Evolutionary conservation across 768 basidiomycete species (phyloP).

Genomic region (Mycena latifolia): DNA sequence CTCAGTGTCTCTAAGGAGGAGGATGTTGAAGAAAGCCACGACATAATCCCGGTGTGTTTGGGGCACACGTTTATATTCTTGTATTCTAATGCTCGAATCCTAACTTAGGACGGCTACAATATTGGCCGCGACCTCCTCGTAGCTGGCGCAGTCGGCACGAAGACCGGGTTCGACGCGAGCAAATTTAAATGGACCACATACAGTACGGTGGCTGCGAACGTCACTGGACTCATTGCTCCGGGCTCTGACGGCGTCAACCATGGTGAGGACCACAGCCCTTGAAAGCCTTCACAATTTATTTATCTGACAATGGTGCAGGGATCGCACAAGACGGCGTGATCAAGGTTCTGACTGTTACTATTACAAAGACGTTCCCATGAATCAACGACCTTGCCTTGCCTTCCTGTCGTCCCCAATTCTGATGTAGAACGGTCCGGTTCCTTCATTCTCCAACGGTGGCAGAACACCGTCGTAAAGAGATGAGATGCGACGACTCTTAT

Average conservation of each 20-base stretch:
- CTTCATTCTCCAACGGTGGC: too few relatives aligned
- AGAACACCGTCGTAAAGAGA: too few relatives aligned
- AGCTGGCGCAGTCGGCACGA: conserved; percentile 46
- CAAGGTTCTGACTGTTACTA: conserved; percentile 56
- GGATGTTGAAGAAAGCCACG: conserved; percentile 48
- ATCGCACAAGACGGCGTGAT: conserved; percentile 62
- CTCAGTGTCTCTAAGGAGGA: conserved; percentile 59
- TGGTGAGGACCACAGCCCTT: conserved; percentile 44
- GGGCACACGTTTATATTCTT: too few relatives aligned
- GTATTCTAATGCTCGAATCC: too few relatives aligned
- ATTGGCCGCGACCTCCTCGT: conserved; percentile 58
- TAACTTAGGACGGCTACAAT: conserved; percentile 62
- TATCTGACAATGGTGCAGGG: conserved; percentile 42
- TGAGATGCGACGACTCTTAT: too few relatives aligned
- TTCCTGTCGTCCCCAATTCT: too few relatives aligned
- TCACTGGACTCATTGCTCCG: conserved; percentile 56
- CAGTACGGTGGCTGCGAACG: conserved; percentile 46
- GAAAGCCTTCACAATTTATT: conserved; percentile 4
- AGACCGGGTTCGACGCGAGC: conserved; percentile 42
- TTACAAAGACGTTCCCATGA: conserved; percentile 23
- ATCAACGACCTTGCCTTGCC: too few relatives aligned
- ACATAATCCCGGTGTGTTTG: too few relatives aligned
- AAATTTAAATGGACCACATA: conserved; percentile 42
- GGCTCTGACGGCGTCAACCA: conserved; percentile 59
- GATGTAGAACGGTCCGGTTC: too few relatives aligned